Conservation (phyloP, 129 eudicot species). For the Scalesia atractyloides region DNA sequence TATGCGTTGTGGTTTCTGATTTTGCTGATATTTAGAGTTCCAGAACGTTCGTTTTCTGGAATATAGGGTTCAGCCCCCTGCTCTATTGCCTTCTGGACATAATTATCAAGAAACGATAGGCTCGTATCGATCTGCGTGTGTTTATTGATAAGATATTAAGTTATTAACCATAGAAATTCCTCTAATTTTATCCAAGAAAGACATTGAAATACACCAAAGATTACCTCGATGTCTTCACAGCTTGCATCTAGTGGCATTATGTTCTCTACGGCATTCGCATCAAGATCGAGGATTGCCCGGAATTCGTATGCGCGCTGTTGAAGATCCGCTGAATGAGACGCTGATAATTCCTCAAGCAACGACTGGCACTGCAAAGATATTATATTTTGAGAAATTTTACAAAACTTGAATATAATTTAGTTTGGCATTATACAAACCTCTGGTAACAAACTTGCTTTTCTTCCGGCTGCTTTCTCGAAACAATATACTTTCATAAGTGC, state of each 20-base stretch:
- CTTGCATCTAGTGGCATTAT: slow-evolving; percentile 90
- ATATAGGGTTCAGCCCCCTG: slow-evolving; percentile 95
- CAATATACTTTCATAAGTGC: slow-evolving; percentile 92
- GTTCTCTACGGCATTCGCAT: slow-evolving; percentile 62
- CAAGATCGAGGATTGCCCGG: slow-evolving; percentile 64
- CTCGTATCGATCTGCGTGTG: slow-evolving; percentile 70
- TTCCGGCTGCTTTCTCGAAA: slow-evolving; percentile 92
- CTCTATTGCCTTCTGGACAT: slow-evolving; percentile 71
- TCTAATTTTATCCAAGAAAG: not conserved
- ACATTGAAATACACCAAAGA: slow-evolving; percentile 1
- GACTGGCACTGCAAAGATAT: slow-evolving; percentile 40
- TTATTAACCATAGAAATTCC: not conserved
- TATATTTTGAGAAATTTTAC: too few relatives aligned
- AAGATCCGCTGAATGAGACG: slow-evolving; percentile 92
- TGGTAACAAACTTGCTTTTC: slow-evolving; percentile 74
- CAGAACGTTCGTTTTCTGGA: slow-evolving; percentile 69
- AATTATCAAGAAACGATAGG: slow-evolving; percentile 72
- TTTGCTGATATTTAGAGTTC: slow-evolving; percentile 52
- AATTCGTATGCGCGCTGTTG: slow-evolving; percentile 99
- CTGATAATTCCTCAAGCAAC: slow-evolving; percentile 76
- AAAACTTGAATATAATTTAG: too few relatives aligned
- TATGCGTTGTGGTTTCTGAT: slow-evolving; percentile 54
- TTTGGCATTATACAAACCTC: slow-evolving; percentile 40
- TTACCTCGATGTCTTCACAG: slow-evolving; percentile 95
- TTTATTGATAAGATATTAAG: not conserved